Conservation (phyloP, 352 stramenopile species). For the Peronospora tabacina region DNA sequence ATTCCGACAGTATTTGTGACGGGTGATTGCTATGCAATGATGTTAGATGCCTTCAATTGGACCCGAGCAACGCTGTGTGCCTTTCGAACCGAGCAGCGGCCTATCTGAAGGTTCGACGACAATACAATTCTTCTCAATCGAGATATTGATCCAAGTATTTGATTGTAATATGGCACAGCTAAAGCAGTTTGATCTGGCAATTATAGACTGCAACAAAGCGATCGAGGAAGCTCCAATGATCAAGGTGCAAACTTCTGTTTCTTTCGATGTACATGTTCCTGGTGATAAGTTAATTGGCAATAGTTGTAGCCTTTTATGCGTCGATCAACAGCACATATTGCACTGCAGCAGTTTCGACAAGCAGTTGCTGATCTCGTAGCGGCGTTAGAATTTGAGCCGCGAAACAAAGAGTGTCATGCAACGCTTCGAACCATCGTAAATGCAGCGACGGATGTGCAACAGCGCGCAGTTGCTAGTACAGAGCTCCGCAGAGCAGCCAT, state of each 20-base stretch:
- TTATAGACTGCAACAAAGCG: conserved; percentile 42
- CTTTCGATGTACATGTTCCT: neutral
- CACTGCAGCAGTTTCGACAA: conserved; percentile 13
- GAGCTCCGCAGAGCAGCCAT: conserved; percentile 19
- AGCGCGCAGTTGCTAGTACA: neutral
- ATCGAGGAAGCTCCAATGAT: conserved; percentile 41
- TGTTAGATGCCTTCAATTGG: conserved; percentile 42
- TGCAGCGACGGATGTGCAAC: neutral
- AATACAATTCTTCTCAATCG: neutral
- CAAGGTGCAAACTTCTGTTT: conserved; percentile 32
- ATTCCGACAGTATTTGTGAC: conserved; percentile 1
- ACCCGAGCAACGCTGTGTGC: conserved; percentile 31
- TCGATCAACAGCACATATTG: conserved; percentile 38
- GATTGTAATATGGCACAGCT: conserved; percentile 23
- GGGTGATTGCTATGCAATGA: neutral
- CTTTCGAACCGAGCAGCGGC: conserved; percentile 66
- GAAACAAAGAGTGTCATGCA: conserved; percentile 43
- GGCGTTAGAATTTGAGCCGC: conserved; percentile 39
- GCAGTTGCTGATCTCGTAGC: conserved; percentile 39
- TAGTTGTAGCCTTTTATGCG: conserved; percentile 44
- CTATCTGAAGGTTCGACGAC: conserved; percentile 40
- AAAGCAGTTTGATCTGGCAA: conserved; percentile 29
- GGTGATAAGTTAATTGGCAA: conserved; percentile 3
- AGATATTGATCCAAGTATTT: neutral
- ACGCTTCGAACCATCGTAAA: conserved; percentile 35